phyloP scores from a whole-genome alignment of 305 asterid species.

The Ilex paraguariensis region DNA sequence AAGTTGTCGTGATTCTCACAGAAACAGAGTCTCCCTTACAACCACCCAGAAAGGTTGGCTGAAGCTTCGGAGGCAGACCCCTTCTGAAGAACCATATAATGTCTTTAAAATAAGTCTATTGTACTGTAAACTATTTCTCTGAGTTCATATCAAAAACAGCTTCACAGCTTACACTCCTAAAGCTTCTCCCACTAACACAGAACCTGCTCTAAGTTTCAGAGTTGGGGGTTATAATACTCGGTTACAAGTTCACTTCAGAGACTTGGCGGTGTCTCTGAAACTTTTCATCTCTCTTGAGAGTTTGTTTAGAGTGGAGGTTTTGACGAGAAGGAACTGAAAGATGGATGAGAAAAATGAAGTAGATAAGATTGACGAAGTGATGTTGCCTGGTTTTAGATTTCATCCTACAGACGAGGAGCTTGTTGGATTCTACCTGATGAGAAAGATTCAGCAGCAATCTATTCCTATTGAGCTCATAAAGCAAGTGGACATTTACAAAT shows the following conservation, averaged over 20 bases:
- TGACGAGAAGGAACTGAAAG: no score
- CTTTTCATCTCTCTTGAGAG: no score
- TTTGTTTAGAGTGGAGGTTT: no score
- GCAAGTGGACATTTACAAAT: constrained; percentile 65
- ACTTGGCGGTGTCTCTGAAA: neutral
- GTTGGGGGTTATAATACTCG: neutral
- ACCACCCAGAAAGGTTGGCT: neutral
- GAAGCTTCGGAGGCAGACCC: constrained; percentile 42
- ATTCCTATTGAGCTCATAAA: constrained; percentile 58
- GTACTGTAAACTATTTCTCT: no score
- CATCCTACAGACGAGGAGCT: constrained; percentile 75
- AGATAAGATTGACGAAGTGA: constrained; percentile 21
- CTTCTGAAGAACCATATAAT: constrained; percentile 16
- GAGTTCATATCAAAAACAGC: no score
- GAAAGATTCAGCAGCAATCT: constrained; percentile 55
- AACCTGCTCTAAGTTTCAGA: no score
- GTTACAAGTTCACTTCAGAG: neutral
- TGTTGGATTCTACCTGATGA: constrained; percentile 64
- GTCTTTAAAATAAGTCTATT: neutral
- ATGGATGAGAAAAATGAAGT: constrained; percentile 37
- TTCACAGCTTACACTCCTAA: no score
- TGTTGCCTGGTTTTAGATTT: constrained; percentile 68
- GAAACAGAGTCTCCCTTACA: constrained; percentile 11
- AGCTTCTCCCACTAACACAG: no score
- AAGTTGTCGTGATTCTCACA: neutral